Percentiles rank a stretch among this genome's conserved stretches.
Evolutionary conservation across 2,329 filamentous ascomycete species (phyloP).

Genomic region (Lachnellula arida): DNA sequence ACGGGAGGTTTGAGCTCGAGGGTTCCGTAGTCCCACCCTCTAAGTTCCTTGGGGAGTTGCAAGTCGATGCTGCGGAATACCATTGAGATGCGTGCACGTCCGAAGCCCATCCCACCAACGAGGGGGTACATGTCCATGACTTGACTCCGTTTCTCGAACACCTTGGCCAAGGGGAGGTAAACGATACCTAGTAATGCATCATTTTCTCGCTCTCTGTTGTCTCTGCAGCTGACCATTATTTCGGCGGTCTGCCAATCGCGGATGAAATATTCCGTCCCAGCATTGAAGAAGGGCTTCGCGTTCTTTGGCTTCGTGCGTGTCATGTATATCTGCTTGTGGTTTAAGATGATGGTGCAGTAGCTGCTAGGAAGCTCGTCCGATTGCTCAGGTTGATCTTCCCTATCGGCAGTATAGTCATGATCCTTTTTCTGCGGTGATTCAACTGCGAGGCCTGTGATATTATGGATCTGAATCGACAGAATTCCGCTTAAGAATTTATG

Average conservation of each 20-base stretch:
- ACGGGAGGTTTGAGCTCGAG: constrained; percentile 55
- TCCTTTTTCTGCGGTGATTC: constrained; percentile 21
- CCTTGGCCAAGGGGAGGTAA: constrained; percentile 57
- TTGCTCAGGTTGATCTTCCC: constrained; percentile 56
- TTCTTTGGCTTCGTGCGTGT: constrained; percentile 76
- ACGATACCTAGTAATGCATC: constrained; percentile 67
- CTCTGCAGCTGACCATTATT: constrained; percentile 63
- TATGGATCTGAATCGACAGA: constrained; percentile 37
- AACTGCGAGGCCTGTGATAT: constrained; percentile 27
- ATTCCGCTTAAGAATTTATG: constrained; percentile 60
- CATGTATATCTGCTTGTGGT: constrained; percentile 65
- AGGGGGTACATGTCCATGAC: constrained; percentile 63
- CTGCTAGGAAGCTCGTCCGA: constrained; percentile 61
- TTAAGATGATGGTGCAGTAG: constrained; percentile 70
- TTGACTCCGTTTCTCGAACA: constrained; percentile 60
- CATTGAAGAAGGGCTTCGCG: constrained; percentile 73
- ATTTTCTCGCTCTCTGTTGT: constrained; percentile 64
- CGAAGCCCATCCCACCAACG: constrained; percentile 68
- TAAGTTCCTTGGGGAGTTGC: constrained; percentile 51
- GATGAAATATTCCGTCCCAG: constrained; percentile 68
- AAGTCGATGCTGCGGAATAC: constrained; percentile 67
- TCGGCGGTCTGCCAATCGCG: constrained; percentile 63
- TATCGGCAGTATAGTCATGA: constrained; percentile 31
- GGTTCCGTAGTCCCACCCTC: constrained; percentile 70
- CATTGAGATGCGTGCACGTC: constrained; percentile 63